phyloP scores from a whole-genome alignment of 2,329 filamentous ascomycete species.

The Trichoderma asperellum region DNA sequence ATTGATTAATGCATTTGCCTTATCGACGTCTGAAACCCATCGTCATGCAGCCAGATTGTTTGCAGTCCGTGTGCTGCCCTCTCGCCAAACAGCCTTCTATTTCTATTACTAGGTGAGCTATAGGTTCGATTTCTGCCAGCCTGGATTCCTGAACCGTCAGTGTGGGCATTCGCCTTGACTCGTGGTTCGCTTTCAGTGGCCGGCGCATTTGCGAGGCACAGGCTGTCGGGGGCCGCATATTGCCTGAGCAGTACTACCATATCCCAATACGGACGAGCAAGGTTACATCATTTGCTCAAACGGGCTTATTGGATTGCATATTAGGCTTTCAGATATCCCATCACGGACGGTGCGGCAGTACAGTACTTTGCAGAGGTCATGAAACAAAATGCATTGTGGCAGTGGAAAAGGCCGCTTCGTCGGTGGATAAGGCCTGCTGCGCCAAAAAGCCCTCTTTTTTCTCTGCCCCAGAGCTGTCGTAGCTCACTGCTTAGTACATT shows the following conservation, averaged over 20 bases:
- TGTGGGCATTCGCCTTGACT: background rate
- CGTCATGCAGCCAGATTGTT: background rate
- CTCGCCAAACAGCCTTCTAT: background rate
- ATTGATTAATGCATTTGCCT: background rate
- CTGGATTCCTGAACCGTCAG: background rate
- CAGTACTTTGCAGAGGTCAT: background rate
- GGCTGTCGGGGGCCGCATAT: background rate
- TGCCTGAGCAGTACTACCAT: background rate
- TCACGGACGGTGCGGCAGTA: background rate
- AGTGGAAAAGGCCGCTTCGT: conserved; percentile 5
- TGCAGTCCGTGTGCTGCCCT: conserved; percentile 5
- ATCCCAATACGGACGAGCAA: conserved; percentile 17
- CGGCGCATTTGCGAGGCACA: background rate
- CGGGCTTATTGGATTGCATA: background rate
- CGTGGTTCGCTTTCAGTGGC: background rate
- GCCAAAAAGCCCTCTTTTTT: conserved; percentile 7
- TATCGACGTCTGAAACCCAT: background rate
- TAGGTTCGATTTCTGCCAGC: background rate
- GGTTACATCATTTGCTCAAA: conserved; percentile 17
- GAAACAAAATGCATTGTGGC: conserved; percentile 15
- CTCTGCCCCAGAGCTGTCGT: background rate
- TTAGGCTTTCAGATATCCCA: background rate
- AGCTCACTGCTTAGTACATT: background rate
- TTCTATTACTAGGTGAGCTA: background rate
- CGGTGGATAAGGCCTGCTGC: conserved; percentile 12